Base-by-base conservation (phyloP, 495 filamentous ascomycete genomes). In the Haplographium delicatum region DNA sequence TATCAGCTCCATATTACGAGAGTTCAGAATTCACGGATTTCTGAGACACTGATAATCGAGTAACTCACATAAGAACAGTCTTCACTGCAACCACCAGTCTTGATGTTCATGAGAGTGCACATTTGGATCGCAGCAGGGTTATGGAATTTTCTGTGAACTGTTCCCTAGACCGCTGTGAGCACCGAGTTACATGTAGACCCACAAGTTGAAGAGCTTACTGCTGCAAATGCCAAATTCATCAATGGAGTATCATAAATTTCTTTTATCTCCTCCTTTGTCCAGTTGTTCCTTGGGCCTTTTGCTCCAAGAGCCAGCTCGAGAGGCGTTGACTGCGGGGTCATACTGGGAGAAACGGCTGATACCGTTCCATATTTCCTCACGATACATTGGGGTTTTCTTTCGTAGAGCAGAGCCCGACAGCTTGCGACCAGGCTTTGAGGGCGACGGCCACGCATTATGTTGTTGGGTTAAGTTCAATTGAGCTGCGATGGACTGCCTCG, bases 71-170 rank as follows among this genome's bases (percentile, higher is more conserved):
- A 94, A 24, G 81, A 84, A 63, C 88, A 94, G 69, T 94, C 88
- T 64, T 91, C 88, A 61, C 76, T 82, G 66, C 88, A 94, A 22
- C 88, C 88, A 40, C 88, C 88, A n/a, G 87, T 91, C 58, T 93
- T 94, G 75, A 94, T 94, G 74, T 90, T 91, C 84, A 91, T 89
- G 45, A 94, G 72, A 1, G 88, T 94, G 72, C 88, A 91, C 71
- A 91, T 85, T 62, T 94, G 88, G 62, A 94, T 83, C 5, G 83
- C 76, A 26, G 80, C 68, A 28, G 88, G 86, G 65, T 82, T 75
- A 68, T 91, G 88, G 70, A 91, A 91, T 50, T 82, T 82, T 25
- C 86, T 79, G 68, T 94, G 88, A 47, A 91, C 65, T 34, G 75
- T 80, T 44, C 75, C 79, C 86, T 90, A n/a, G 47, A 20, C 35